phyloP scores from a whole-genome alignment of 805 yeast genomes.

The Metschnikowia sp. region DNA sequence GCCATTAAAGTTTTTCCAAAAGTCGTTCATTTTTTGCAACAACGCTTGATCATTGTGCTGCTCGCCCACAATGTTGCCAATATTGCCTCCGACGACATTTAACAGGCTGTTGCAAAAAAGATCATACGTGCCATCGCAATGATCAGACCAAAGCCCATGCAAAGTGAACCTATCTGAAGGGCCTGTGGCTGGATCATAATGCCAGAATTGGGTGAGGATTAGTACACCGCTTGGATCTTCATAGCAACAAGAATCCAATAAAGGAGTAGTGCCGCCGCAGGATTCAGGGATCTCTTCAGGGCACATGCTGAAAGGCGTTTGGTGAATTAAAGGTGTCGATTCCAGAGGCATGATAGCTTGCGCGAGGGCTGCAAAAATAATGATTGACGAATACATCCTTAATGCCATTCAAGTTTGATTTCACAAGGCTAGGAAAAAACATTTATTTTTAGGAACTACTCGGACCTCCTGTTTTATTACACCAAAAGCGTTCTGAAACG shows the following conservation, averaged over 20 bases:
- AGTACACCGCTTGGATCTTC: slow-evolving; percentile 39
- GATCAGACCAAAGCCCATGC: slow-evolving; percentile 45
- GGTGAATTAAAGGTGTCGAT: no score
- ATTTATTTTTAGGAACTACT: no score
- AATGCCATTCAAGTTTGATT: no score
- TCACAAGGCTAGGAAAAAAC: no score
- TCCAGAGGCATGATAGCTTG: no score
- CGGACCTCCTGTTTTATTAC: no score
- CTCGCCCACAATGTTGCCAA: slow-evolving; percentile 24
- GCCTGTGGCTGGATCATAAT: slow-evolving; percentile 32
- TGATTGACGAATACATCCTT: no score
- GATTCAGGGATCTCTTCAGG: slow-evolving; percentile 1
- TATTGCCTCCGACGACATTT: slow-evolving; percentile 22
- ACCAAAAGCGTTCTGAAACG: no score
- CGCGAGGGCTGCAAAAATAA: no score
- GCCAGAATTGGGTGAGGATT: slow-evolving; percentile 43
- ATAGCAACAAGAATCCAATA: slow-evolving; percentile 44
- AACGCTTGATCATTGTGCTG: slow-evolving; percentile 26
- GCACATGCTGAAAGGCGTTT: neutral
- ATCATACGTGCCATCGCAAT: slow-evolving; percentile 37
- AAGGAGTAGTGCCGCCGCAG: slow-evolving; percentile 40
- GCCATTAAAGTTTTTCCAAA: slow-evolving; percentile 32
- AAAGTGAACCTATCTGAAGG: slow-evolving; percentile 35
- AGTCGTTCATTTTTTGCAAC: slow-evolving; percentile 1
- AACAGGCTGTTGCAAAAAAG: slow-evolving; percentile 33